phyloP scores from a whole-genome alignment of 441 rosid genomes.

The Lepidium campestre region DNA sequence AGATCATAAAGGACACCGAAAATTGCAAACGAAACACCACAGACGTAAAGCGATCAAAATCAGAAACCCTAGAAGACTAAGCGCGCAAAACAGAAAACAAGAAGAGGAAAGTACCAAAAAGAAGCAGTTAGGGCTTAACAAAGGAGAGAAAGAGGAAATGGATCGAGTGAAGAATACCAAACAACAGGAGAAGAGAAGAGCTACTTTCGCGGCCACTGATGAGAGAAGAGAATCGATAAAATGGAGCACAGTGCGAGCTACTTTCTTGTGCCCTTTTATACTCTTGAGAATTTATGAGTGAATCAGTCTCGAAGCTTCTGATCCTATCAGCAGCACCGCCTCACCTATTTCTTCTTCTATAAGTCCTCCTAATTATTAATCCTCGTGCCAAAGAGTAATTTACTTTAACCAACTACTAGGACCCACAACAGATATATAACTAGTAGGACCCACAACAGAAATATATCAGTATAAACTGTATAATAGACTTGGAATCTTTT shows the following conservation, averaged over 20 bases:
- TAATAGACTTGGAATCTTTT: too few relatives aligned
- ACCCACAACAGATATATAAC: not conserved
- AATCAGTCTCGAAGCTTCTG: conserved; percentile 19
- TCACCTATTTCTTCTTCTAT: not conserved
- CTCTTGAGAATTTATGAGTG: not conserved
- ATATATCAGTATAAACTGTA: too few relatives aligned
- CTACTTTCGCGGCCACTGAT: not conserved
- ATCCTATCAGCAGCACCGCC: not conserved
- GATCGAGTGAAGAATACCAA: not conserved
- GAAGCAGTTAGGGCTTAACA: not conserved
- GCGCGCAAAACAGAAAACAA: not conserved
- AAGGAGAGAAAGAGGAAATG: not conserved
- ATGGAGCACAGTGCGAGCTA: not conserved
- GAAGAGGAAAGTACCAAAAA: not conserved
- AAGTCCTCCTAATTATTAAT: too few relatives aligned
- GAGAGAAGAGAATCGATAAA: not conserved
- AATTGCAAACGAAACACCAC: not conserved
- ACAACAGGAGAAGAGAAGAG: not conserved
- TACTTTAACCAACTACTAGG: not conserved
- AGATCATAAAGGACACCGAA: not conserved
- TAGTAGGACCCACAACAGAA: not conserved
- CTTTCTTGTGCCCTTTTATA: not conserved
- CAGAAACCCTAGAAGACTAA: conserved; percentile 1
- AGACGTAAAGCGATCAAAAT: conserved; percentile 4
- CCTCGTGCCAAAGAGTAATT: not conserved